Percentiles rank a stretch among this genome's conserved stretches.
These are phyloP conservation scores for Populus trichocarpa DNA, from an alignment of 441 rosid species.

Conservation along the genomic window DNA sequence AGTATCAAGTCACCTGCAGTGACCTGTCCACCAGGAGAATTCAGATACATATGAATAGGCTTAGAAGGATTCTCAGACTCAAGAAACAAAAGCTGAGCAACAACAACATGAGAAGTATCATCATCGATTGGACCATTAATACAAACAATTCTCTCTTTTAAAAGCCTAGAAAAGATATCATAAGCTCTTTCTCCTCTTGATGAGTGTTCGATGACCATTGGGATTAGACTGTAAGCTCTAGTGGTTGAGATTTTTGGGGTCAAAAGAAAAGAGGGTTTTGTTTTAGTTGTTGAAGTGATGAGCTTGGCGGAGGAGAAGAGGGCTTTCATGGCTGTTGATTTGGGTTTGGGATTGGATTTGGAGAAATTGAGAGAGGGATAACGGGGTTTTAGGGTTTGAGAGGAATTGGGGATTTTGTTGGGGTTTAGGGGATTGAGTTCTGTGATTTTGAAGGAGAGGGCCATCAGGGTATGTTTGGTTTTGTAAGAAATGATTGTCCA, in stretches of 20 bases:
- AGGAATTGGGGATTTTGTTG: not conserved
- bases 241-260: slow-evolving; percentile 15
- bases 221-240: slow-evolving; percentile 59
- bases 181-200: slow-evolving; percentile 98
- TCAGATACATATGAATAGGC: slow-evolving; percentile 94
- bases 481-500: not conserved
- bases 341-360: not conserved
- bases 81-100: slow-evolving; percentile 95
- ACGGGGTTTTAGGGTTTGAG: not conserved
- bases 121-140: slow-evolving; percentile 89
- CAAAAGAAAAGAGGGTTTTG: not conserved
- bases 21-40: slow-evolving; percentile 98
- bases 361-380: not conserved
- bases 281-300: slow-evolving; percentile 10
- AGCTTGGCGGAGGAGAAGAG: slow-evolving; percentile 30
- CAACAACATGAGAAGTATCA: slow-evolving; percentile 89
- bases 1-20: slow-evolving; percentile 58
- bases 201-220: slow-evolving; percentile 97
- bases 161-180: slow-evolving; percentile 91
- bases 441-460: not conserved
- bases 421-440: not conserved
- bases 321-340: slow-evolving; percentile 24
- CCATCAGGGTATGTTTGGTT: not conserved
- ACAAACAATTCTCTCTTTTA: slow-evolving; percentile 92
- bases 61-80: slow-evolving; percentile 99